These are phyloP conservation scores for Orbilia blumenaviensis DNA, from an alignment of 2,329 filamentous ascomycete species.

Conservation along the genomic window DNA sequence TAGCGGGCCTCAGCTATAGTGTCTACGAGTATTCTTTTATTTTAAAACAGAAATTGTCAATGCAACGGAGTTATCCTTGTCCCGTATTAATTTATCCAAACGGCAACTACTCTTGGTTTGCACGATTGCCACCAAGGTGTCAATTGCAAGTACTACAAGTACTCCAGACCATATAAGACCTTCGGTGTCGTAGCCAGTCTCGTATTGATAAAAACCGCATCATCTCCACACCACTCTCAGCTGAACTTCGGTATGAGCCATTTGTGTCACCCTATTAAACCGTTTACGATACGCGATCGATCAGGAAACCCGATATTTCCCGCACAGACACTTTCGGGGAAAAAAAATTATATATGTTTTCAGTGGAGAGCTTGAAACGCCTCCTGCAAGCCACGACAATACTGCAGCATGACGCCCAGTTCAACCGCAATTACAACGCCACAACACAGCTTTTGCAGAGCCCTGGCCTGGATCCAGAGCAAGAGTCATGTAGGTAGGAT, in stretches of 20 bases:
- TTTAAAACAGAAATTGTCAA: too few relatives aligned
- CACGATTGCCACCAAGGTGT: too few relatives aligned
- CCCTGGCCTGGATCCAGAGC: neutral
- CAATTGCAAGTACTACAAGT: too few relatives aligned
- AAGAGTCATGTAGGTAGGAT: neutral
- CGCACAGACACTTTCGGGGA: slow-evolving; percentile 37
- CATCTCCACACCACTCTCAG: neutral
- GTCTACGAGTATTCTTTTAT: neutral
- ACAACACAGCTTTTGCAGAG: slow-evolving; percentile 42
- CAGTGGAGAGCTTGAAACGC: slow-evolving; percentile 46
- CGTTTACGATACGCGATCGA: slow-evolving; percentile 8
- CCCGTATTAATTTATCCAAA: neutral
- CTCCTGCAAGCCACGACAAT: slow-evolving; percentile 52
- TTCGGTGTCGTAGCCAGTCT: too few relatives aligned
- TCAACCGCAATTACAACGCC: slow-evolving; percentile 50
- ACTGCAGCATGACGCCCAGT: slow-evolving; percentile 23
- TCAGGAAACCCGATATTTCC: neutral
- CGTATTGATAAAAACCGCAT: neutral
- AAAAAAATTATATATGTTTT: slow-evolving; percentile 19
- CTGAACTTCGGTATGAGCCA: slow-evolving; percentile 9
- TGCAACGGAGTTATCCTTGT: neutral
- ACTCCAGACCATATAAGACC: too few relatives aligned
- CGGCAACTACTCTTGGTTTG: neutral
- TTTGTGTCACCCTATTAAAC: neutral
- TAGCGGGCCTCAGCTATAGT: too few relatives aligned